Conservation (phyloP, 2,329 filamentous ascomycete genomes). For the Pseudocercospora musae region DNA sequence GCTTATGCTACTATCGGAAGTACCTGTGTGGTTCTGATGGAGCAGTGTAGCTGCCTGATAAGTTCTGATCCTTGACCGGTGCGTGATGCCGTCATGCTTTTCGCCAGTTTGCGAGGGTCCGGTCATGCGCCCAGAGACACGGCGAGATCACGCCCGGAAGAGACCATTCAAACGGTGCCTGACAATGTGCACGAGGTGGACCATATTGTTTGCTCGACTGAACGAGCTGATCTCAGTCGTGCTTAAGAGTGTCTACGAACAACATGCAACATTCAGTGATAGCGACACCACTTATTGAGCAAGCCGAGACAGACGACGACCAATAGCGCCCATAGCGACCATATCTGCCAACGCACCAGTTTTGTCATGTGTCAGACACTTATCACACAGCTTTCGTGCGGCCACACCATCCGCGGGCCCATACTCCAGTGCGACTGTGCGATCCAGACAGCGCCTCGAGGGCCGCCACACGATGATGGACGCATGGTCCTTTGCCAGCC, state of each 20-base stretch:
- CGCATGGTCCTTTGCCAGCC: constrained; percentile 13
- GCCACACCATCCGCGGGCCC: constrained; percentile 18
- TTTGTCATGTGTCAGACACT: constrained; percentile 21
- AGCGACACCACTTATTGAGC: not conserved
- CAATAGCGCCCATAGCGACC: not conserved
- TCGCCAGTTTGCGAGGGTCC: too few relatives aligned
- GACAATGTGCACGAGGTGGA: not conserved
- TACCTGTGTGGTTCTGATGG: not conserved
- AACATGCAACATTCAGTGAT: not conserved
- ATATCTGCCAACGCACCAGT: not conserved
- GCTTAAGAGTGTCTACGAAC: not conserved
- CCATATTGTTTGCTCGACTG: not conserved
- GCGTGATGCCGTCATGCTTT: not conserved
- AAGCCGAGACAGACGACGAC: not conserved
- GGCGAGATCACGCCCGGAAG: not conserved
- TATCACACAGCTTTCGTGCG: constrained; percentile 19
- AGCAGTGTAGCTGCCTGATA: not conserved
- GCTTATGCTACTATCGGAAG: not conserved
- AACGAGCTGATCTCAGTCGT: not conserved
- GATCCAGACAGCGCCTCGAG: not conserved
- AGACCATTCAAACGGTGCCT: not conserved
- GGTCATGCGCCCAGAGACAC: not conserved
- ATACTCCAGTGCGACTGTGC: constrained; percentile 17
- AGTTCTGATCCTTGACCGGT: not conserved
- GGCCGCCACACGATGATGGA: constrained; percentile 13